Evolutionary conservation across 192 early-diverging fungal genomes (phyloP).

Genomic region (Coemansia sp.): DNA sequence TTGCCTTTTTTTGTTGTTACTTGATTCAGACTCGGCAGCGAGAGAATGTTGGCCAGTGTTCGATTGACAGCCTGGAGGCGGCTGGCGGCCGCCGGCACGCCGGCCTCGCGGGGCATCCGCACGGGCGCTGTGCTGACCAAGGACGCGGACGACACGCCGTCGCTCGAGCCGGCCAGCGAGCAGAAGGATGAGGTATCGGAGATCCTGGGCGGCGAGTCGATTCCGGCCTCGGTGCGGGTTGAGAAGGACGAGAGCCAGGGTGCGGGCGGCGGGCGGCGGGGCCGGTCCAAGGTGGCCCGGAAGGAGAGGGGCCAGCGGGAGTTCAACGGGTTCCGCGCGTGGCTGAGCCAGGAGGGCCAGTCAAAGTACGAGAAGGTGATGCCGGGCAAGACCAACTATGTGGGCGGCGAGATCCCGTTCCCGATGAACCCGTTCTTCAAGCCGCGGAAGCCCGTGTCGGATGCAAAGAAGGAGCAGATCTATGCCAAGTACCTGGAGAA

Average conservation of each 20-base stretch:
- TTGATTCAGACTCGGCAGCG: not conserved
- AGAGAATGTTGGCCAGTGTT: constrained; percentile 13
- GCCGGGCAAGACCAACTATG: constrained; percentile 15
- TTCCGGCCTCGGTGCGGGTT: constrained; percentile 1
- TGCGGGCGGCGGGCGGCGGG: not conserved
- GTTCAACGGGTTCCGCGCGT: constrained; percentile 18
- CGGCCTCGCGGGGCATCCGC: constrained; percentile 11
- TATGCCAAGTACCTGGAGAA: constrained; percentile 61
- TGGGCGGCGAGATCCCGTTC: constrained; percentile 59
- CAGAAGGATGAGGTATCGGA: not conserved
- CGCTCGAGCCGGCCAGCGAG: not conserved
- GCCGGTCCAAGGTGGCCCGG: not conserved
- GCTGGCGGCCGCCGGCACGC: not conserved
- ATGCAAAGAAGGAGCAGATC: constrained; percentile 63
- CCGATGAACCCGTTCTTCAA: constrained; percentile 87
- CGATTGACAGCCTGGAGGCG: constrained; percentile 7
- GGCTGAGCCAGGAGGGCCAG: constrained; percentile 14
- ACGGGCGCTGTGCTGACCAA: not conserved
- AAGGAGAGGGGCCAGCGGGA: not conserved
- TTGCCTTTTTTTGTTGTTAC: not conserved
- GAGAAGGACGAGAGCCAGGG: not conserved
- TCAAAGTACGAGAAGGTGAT: constrained; percentile 20
- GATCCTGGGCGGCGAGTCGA: constrained; percentile 15
- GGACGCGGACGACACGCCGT: not conserved
- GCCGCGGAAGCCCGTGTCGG: constrained; percentile 66